Conservation (phyloP, 257 asterid species). For the Linderniella brevidens region DNA sequence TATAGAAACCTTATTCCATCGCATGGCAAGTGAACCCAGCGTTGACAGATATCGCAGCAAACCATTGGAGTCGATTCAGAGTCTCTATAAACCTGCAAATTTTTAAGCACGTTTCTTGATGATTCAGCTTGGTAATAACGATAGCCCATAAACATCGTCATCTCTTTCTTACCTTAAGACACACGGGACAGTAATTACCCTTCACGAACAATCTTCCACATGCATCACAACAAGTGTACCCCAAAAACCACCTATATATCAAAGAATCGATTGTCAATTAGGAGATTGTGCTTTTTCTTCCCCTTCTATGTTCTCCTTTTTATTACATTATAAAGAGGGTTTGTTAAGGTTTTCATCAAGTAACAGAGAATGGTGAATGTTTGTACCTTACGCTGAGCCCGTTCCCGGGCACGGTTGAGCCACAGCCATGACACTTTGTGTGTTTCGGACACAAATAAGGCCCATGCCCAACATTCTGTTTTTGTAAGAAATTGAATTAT, state of each 20-base stretch:
- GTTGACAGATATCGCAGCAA: slow-evolving; percentile 92
- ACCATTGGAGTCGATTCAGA: slow-evolving; percentile 99
- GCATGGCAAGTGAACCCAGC: slow-evolving; percentile 97
- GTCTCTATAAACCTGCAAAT: slow-evolving; percentile 90
- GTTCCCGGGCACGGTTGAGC: slow-evolving; percentile 84
- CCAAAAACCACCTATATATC: slow-evolving; percentile 96
- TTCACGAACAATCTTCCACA: slow-evolving; percentile 93
- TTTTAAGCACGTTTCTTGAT: slow-evolving; percentile 9
- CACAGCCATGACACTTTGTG: slow-evolving; percentile 91
- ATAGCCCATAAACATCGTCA: neutral
- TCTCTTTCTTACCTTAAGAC: slow-evolving; percentile 60
- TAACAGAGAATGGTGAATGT: slow-evolving; percentile 8
- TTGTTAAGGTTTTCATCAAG: too few relatives aligned
- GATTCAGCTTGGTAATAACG: neutral
- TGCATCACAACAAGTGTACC: slow-evolving; percentile 98
- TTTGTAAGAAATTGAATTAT: slow-evolving; percentile 10
- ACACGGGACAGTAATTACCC: slow-evolving; percentile 94
- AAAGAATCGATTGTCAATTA: neutral
- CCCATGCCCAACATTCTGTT: slow-evolving; percentile 83
- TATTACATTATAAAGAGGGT: neutral
- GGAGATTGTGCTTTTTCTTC: neutral
- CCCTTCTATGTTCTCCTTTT: neutral
- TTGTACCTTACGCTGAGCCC: slow-evolving; percentile 84
- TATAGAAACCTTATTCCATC: slow-evolving; percentile 77
- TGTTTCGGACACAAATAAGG: slow-evolving; percentile 94